Evolutionary conservation across 2,329 filamentous ascomycete genomes (phyloP).

Genomic region (Neophaeococcomyces mojaviensis): DNA sequence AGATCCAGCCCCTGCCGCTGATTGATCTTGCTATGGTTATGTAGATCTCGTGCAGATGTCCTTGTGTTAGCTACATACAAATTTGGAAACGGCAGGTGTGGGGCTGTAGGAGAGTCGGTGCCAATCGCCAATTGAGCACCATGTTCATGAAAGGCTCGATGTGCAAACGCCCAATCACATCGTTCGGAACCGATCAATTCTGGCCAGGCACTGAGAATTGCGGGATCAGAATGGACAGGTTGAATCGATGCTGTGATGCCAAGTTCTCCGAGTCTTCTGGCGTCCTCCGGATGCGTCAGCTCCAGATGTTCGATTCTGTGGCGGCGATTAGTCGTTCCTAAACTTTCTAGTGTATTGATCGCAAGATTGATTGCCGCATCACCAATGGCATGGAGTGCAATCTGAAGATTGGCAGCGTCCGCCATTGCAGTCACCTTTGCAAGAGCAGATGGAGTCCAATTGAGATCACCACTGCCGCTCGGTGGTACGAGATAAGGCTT

Average conservation of each 20-base stretch:
- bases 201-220: slow-evolving; percentile 42
- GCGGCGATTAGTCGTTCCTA: slow-evolving; percentile 33
- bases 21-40: slow-evolving; percentile 33
- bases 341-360: slow-evolving; percentile 38
- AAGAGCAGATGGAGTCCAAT: slow-evolving; percentile 38
- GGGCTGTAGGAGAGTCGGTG: slow-evolving; percentile 42
- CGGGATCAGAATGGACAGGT: slow-evolving; percentile 34
- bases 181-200: slow-evolving; percentile 37
- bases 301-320: slow-evolving; percentile 47
- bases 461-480: slow-evolving; percentile 35
- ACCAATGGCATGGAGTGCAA: slow-evolving; percentile 46
- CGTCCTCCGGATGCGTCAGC: slow-evolving; percentile 39
- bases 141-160: slow-evolving; percentile 39
- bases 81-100: slow-evolving; percentile 37
- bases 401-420: slow-evolving; percentile 37
- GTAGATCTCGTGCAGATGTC: slow-evolving; percentile 34
- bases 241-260: slow-evolving; percentile 38
- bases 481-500: slow-evolving; percentile 38
- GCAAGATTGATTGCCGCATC: slow-evolving; percentile 39
- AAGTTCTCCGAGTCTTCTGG: slow-evolving; percentile 36
- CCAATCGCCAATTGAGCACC: slow-evolving; percentile 41
- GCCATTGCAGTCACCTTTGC: slow-evolving; percentile 37
- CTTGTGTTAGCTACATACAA: slow-evolving; percentile 43
- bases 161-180: slow-evolving; percentile 42
- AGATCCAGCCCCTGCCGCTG: slow-evolving; percentile 35